Evolutionary conservation across 192 early-diverging fungal species (phyloP).

Genomic region (Jimgerdemannia lactiflua): DNA sequence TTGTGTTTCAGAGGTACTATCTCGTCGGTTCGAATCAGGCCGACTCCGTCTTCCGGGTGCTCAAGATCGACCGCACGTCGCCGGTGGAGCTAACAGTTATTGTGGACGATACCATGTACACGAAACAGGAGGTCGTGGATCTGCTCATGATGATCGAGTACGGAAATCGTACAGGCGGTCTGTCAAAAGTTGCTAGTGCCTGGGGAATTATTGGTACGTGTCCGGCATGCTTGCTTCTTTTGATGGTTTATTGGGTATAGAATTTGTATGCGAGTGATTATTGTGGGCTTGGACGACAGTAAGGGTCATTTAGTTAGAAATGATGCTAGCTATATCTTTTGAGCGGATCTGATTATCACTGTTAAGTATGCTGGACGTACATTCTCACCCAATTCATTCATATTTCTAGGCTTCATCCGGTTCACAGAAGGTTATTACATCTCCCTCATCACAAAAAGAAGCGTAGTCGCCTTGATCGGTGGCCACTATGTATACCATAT

Average conservation of each 20-base stretch:
- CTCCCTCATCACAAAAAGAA: conserved; percentile 76
- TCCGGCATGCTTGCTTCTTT: no score
- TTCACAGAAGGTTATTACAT: conserved; percentile 96
- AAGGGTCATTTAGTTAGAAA: no score
- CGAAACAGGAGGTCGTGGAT: conserved; percentile 67
- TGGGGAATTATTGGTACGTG: conserved; percentile 70
- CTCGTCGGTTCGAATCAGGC: conserved; percentile 82
- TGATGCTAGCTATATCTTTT: no score
- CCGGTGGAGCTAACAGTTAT: conserved; percentile 67
- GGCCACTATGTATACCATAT: conserved; percentile 97
- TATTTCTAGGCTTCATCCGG: conserved; percentile 80
- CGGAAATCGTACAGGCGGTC: conserved; percentile 78
- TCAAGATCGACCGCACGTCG: conserved; percentile 86
- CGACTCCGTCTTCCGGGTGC: conserved; percentile 71
- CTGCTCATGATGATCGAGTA: conserved; percentile 75
- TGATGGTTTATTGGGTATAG: no score
- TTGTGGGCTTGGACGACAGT: no score
- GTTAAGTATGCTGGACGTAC: no score
- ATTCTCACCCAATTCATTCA: no score
- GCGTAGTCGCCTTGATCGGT: conserved; percentile 87
- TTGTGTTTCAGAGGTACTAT: conserved; percentile 60
- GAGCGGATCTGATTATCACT: no score
- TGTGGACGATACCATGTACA: conserved; percentile 75
- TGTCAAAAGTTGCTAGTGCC: conserved; percentile 49
- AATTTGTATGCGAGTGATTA: no score